Evolutionary conservation across 306 rosid genomes (phyloP), one percentile per base, ranked within the genome.

Genomic region (Gastrolobium bilobum): DNA sequence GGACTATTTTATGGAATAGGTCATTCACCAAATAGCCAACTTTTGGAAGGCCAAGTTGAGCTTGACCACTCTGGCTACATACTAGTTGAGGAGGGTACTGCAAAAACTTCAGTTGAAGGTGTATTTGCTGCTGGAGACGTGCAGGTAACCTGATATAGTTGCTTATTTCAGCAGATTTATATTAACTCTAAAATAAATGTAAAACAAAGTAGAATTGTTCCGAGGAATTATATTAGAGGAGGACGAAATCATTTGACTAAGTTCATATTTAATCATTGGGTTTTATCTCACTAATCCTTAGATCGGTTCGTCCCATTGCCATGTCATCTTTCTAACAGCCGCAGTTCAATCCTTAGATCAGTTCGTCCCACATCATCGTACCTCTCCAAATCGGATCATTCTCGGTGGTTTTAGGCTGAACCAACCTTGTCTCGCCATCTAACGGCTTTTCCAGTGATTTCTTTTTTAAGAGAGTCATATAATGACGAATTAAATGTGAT

Each of bases 1-100:
- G 99, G 99, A 46, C 86, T 94, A 66, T 94, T 94, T 85, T 94
- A 91, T 80, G 99, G 99, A 57, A 92, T 94, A 68, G 99, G 99
- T 11, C 99, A 94, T 85, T 86, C 92, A 43, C 99, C 97, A 53
- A 94, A 91, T 84, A 92, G 95, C 79, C 89, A 89, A 46, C 83
- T 94, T 57, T 84, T 94, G 86, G 78, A 88, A 84, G 97, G 97
- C 71, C 97, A 94, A 88, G 97, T 94, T 61, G 86, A 89, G 77
- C 93, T 91, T 40, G 97, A 91, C 83, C 78, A 79, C 52, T 76
- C 91, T 60, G 95, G 99, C 81, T 92, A 94, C 47, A 78, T 92
- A 69, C 31, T 84, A 66, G 97, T 94, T 79, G 56, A 89, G 78
- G 97, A 94, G 84, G 92, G 91, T 33, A 82, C 84, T 71, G 88